Evolutionary conservation across 805 yeast species (phyloP).

Genomic region (Yarrowia sp.): DNA sequence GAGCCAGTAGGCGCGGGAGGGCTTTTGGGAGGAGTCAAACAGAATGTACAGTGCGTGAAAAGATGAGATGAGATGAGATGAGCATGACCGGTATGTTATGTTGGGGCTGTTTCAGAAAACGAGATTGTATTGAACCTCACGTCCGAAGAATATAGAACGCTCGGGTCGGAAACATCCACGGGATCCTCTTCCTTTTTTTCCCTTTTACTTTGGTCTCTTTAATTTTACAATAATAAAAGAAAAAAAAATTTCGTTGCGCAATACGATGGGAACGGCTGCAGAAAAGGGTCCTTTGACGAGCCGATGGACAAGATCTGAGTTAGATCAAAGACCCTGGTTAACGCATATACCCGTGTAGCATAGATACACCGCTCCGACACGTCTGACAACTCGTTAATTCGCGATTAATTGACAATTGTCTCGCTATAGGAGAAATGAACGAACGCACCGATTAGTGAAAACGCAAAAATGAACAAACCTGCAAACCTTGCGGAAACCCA

Average conservation of each 20-base stretch:
- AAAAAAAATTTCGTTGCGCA: not conserved
- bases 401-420: too few species aligned
- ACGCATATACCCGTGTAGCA: not conserved
- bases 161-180: too few species aligned
- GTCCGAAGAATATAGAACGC: too few species aligned
- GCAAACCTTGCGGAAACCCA: not conserved
- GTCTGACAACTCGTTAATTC: too few species aligned
- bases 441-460: not conserved
- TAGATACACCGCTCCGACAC: too few species aligned
- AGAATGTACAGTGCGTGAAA: not conserved
- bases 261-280: slow-evolving; percentile 9
- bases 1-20: not conserved
- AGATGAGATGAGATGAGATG: not conserved
- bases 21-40: not conserved
- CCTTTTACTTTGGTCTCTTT: not conserved
- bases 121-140: too few species aligned
- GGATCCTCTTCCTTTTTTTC: not conserved
- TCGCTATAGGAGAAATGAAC: not conserved
- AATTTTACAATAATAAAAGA: not conserved
- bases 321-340: not conserved
- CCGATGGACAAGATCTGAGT: too few species aligned
- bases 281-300: not conserved
- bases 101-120: too few species aligned
- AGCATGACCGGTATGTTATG: too few species aligned
- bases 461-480: not conserved